Evolutionary conservation across 2,329 filamentous ascomycete species (phyloP), one percentile per base, ranked within the genome.

Genomic region (Cladosporium colombiae): DNA sequence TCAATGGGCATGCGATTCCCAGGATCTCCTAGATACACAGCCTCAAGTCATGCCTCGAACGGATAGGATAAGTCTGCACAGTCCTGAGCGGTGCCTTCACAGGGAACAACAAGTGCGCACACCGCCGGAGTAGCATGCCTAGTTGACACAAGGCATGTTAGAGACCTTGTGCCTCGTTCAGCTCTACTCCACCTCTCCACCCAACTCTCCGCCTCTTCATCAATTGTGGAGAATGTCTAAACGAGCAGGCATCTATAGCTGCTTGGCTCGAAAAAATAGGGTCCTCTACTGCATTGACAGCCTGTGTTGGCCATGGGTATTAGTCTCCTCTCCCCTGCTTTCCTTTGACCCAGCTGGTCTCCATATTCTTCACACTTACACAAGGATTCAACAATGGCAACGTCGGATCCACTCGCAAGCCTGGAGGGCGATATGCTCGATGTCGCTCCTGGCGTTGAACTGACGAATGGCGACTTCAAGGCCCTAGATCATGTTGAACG

Each of bases 381-480:
- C 27, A 18, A 18, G 11, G 1, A 14, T n/a, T 33, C 25, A n/a
- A 23, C 6, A 40, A 65, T 65, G 63, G 56, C 63, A 53, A 60
- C 56, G 13, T 4, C 55, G 31, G 63, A 65, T 23, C 56, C 63
- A 4, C 21, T 65, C 14, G 21, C 63, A n/a, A 52, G 29, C n/a
- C 63, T 65, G 5, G 63, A 65, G 25, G 63, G 63, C 46, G 63
- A 65, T 23, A 60, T 60, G 63, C 53, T 60, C 16, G 63, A 65
- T 46, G 44, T 65, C 18, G 63, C 63, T 16, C 63, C 63, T 14
- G 56, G 56, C 5, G 63, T 60, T 11, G 29, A 65, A 46, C 18
- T 23, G 5, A 16, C 31, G 14, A 55, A 60, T 23, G 63, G 63
- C 14, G 63, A 65, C 31, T 10, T 60, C 14, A 65, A 60, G 27